Evolutionary conservation across 768 basidiomycete species (phyloP).

Genomic region (Mycena metata): DNA sequence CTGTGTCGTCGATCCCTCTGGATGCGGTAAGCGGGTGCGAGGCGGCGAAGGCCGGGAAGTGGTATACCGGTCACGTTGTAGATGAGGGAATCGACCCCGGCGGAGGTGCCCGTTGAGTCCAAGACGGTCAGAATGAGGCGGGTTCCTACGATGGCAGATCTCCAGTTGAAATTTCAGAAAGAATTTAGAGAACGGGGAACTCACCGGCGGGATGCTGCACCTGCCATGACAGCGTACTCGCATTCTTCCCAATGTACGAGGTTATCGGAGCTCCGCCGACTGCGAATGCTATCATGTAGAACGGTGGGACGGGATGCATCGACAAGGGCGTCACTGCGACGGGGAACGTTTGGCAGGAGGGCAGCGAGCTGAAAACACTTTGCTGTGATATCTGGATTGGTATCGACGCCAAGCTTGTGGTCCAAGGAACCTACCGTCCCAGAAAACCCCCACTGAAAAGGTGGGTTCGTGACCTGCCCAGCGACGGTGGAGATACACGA

Average conservation of each 20-base stretch:
- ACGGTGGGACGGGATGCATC: slow-evolving; percentile 49
- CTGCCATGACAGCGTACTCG: slow-evolving; percentile 56
- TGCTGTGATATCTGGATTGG: neutral
- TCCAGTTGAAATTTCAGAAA: too few species aligned
- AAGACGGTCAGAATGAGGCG: slow-evolving; percentile 60
- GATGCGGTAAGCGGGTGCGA: neutral
- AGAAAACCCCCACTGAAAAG: slow-evolving; percentile 18
- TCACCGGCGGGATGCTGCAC: slow-evolving; percentile 56
- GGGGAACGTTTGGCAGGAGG: slow-evolving; percentile 9
- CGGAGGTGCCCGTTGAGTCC: slow-evolving; percentile 58
- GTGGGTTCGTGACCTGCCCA: neutral
- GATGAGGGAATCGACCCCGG: slow-evolving; percentile 53
- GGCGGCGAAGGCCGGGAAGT: neutral
- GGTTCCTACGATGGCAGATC: slow-evolving; percentile 48
- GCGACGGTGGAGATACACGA: neutral
- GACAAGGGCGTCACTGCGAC: neutral
- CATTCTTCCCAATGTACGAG: slow-evolving; percentile 53
- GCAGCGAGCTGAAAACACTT: slow-evolving; percentile 3
- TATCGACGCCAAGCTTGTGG: neutral
- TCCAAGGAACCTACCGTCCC: neutral
- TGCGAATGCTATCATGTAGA: slow-evolving; percentile 59
- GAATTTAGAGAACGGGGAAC: slow-evolving; percentile 34
- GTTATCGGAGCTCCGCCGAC: slow-evolving; percentile 52
- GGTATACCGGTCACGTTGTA: slow-evolving; percentile 53
- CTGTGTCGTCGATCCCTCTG: slow-evolving; percentile 36